Evolutionary conservation across 192 early-diverging fungal species (phyloP).

Genomic region (Phlyctochytrium planicorne): DNA sequence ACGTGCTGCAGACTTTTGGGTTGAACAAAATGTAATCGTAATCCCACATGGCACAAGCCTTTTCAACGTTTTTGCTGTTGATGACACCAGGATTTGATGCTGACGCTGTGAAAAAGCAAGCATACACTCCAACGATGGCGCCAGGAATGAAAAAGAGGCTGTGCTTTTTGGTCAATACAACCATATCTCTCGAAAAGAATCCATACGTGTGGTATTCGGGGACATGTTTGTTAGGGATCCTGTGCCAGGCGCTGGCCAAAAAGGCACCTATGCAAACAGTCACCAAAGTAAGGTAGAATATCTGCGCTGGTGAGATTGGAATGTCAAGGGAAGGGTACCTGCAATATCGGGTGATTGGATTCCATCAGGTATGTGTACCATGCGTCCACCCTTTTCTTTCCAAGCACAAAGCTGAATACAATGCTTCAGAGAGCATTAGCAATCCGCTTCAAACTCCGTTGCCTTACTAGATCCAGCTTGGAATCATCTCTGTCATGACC

Average conservation of each 20-base stretch:
- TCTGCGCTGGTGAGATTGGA: conserved; percentile 17
- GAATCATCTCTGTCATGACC: conserved; percentile 28
- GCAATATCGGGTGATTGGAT: conserved; percentile 32
- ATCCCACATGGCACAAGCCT: conserved; percentile 28
- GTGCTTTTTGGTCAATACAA: background rate
- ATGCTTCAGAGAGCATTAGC: too few species aligned
- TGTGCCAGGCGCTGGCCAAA: conserved; percentile 29
- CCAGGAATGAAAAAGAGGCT: conserved; percentile 8
- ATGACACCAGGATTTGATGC: conserved; percentile 40
- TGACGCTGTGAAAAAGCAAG: conserved; percentile 35
- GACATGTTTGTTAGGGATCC: conserved; percentile 29
- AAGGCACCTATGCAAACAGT: conserved; percentile 33
- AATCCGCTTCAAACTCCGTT: conserved; percentile 9
- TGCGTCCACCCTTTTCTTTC: conserved; percentile 6
- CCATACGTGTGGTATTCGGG: conserved; percentile 33
- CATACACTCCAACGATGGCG: conserved; percentile 25
- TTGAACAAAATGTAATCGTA: conserved; percentile 48
- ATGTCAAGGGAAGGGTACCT: conserved; percentile 21
- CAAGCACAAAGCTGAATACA: conserved; percentile 10
- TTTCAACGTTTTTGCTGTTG: conserved; percentile 30
- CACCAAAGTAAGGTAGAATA: conserved; percentile 42
- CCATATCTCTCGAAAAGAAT: background rate
- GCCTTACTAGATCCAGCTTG: conserved; percentile 23
- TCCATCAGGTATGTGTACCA: conserved; percentile 12
- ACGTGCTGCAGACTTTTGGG: conserved; percentile 38